Evolutionary conservation across 768 basidiomycete species (phyloP), one percentile per base, ranked within the genome.

Genomic region (Tephrocybe sp.): DNA sequence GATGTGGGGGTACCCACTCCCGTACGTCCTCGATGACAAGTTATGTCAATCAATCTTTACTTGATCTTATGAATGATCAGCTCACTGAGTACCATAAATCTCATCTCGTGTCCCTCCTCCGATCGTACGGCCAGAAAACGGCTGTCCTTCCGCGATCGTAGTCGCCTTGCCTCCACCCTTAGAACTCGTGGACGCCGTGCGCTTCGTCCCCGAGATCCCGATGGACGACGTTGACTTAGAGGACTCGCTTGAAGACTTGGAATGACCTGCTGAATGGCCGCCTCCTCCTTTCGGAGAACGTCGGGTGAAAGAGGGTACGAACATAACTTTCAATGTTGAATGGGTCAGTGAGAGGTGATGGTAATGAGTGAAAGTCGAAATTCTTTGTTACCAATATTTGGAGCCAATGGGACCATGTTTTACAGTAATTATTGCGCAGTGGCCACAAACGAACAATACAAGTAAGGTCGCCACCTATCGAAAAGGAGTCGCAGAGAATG

Each of bases 1-100:
- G 0, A 26, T 26, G 26, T 73, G 73, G 30, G 80, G 79, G 52
- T 82, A 82, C 2, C 80, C 80, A 46, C 76, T 80, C 7, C 80
- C 81, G 49, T 81, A 82, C 0, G 54, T 58, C 22, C 80, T 80
- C 34, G 4, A 47, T 12, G 8, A 17, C 2, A 13, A 2, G 43
- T 8, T 11, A 43, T n/a, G 12, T 56, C 39, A 51, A 30, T 4
- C 23, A 26, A 13, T n/a, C 13, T 13, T 36, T 33, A 76, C 76
- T 58, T 64, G n/a, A 61, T 65, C 2, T n/a, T n/a, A n/a, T n/a
- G n/a, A n/a, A n/a, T n/a, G n/a, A n/a, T n/a, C n/a, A n/a, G n/a
- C n/a, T n/a, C n/a, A n/a, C n/a, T n/a, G n/a, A n/a, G n/a, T n/a
- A n/a, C 76, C 77, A 35, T 51, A 75, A 10, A 77, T 48, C 31